phyloP scores from a whole-genome alignment of 331 rosid species.

The Spiraea crenata region DNA sequence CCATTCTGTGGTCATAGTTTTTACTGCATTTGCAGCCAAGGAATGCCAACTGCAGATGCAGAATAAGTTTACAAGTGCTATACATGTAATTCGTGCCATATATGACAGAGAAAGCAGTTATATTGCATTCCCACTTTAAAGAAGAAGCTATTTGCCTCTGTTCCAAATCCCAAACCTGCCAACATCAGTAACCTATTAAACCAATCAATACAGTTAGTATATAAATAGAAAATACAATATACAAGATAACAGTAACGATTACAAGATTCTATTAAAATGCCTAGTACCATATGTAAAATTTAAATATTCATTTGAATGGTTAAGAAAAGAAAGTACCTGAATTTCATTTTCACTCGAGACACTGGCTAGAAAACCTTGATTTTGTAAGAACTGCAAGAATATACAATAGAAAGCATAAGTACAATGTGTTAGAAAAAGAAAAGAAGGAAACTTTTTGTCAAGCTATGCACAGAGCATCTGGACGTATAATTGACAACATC shows the following conservation, averaged over 20 bases:
- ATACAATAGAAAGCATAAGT: slow-evolving; percentile 5
- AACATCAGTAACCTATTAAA: slow-evolving; percentile 45
- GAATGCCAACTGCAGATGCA: slow-evolving; percentile 20
- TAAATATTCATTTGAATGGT: not conserved
- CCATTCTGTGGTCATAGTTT: slow-evolving; percentile 12
- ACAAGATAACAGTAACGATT: slow-evolving; percentile 10
- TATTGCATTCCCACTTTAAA: slow-evolving; percentile 80
- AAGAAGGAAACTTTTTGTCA: not conserved
- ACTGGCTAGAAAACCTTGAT: slow-evolving; percentile 82
- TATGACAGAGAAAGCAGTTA: slow-evolving; percentile 84
- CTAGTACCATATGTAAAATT: not conserved
- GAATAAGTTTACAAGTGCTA: slow-evolving; percentile 24
- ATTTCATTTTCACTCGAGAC: slow-evolving; percentile 71
- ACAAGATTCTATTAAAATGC: slow-evolving; percentile 1
- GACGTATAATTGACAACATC: not conserved
- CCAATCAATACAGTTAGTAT: slow-evolving; percentile 23
- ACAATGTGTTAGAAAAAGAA: slow-evolving; percentile 9
- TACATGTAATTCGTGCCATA: slow-evolving; percentile 86
- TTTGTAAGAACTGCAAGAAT: slow-evolving; percentile 70
- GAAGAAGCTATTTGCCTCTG: slow-evolving; percentile 61
- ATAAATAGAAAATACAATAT: slow-evolving; percentile 4
- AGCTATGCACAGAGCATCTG: not conserved
- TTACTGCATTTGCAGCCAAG: not conserved
- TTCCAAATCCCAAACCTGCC: slow-evolving; percentile 95
- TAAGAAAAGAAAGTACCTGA: slow-evolving; percentile 50